Conservation (phyloP, 768 basidiomycete species). For the Porpolomopsis calyptriformis region DNA sequence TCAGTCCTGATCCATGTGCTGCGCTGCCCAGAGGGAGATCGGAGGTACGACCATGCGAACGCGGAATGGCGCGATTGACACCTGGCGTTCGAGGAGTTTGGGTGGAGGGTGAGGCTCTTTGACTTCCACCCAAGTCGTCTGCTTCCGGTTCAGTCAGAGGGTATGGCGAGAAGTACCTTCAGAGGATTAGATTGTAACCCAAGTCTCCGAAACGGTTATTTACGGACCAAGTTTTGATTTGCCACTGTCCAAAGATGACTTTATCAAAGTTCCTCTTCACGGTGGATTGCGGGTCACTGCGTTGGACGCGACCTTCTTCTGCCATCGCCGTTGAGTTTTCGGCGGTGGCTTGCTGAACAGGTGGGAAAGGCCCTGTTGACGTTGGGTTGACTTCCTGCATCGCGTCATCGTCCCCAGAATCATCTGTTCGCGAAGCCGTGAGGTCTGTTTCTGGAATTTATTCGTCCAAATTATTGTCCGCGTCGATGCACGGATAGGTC, state of each 20-base stretch:
- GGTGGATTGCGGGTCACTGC: constrained; percentile 46
- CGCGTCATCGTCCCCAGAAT: constrained; percentile 1
- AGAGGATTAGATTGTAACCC: not conserved
- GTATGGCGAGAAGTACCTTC: constrained; percentile 91
- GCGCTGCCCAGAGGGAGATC: constrained; percentile 56
- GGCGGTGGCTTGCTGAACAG: no score
- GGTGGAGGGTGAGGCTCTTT: constrained; percentile 11
- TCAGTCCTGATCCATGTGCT: constrained; percentile 33
- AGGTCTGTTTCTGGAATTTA: constrained; percentile 48
- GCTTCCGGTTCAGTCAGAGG: constrained; percentile 62
- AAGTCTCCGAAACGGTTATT: not conserved
- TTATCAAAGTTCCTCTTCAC: constrained; percentile 77
- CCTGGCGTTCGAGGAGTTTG: constrained; percentile 36
- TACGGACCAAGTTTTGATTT: constrained; percentile 80
- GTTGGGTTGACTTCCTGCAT: not conserved
- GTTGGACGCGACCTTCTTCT: constrained; percentile 61
- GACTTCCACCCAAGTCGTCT: constrained; percentile 32
- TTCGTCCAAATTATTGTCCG: constrained; percentile 66
- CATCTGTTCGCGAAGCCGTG: constrained; percentile 19
- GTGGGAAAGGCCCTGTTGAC: not conserved
- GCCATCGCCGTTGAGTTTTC: no score
- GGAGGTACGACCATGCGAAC: constrained; percentile 64
- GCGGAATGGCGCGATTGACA: constrained; percentile 37
- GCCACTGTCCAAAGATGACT: constrained; percentile 76
- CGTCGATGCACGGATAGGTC: constrained; percentile 57